These are phyloP conservation scores for Amaranthus cruentus DNA, from an alignment of 148 eudicot genomes.

Conservation along the genomic window DNA sequence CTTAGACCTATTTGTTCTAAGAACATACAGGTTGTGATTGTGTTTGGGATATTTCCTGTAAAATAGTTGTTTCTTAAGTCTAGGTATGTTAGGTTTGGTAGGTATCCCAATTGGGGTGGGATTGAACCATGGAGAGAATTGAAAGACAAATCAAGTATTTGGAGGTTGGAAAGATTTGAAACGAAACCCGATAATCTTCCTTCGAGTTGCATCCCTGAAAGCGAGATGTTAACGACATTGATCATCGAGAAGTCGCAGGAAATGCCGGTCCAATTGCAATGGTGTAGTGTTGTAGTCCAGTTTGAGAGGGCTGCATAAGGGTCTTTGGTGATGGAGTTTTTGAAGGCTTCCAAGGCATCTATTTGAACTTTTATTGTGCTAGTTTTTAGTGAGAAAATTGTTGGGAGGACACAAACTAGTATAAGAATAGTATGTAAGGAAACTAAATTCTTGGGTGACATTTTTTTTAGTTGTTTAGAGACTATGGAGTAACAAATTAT, in stretches of 20 bases:
- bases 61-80: constrained; percentile 57
- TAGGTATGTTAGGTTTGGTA: constrained; percentile 33
- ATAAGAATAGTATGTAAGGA: too few relatives aligned
- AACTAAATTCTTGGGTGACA: too few relatives aligned
- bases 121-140: constrained; percentile 55
- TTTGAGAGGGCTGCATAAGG: constrained; percentile 49
- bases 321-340: constrained; percentile 46
- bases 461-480: too few relatives aligned
- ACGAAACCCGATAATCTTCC: constrained; percentile 58
- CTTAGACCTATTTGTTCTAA: constrained; percentile 29
- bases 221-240: constrained; percentile 40
- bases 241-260: constrained; percentile 42
- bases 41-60: constrained; percentile 57
- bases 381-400: too few relatives aligned
- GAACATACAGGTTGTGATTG: constrained; percentile 48
- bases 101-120: constrained; percentile 53
- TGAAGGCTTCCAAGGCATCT: constrained; percentile 61
- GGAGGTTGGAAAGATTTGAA: constrained; percentile 57
- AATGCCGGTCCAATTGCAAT: constrained; percentile 90
- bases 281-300: constrained; percentile 48
- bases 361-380: constrained; percentile 22
- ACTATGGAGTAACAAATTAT: too few relatives aligned
- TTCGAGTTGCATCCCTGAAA: constrained; percentile 40
- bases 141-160: constrained; percentile 62
- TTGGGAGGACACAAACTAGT: too few relatives aligned